These are phyloP conservation scores for Moniliophthora roreri DNA, from an alignment of 1,284 basidiomycete genomes.

Conservation along the genomic window DNA sequence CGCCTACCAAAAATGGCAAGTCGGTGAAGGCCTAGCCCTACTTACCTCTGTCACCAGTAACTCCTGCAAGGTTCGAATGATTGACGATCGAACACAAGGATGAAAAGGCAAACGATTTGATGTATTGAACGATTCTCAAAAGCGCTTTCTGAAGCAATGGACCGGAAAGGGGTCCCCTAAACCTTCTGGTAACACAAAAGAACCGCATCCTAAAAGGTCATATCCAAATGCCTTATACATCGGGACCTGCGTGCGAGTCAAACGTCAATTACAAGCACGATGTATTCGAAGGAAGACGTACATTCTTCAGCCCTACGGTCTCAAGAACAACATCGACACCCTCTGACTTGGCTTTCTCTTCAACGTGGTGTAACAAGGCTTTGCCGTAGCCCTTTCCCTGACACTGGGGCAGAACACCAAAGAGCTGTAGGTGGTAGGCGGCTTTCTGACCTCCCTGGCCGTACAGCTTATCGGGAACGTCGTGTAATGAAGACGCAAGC, in stretches of 20 bases:
- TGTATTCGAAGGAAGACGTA: background rate
- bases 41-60: too few species aligned
- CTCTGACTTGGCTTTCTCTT: conserved; percentile 1
- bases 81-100: too few species aligned
- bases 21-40: too few species aligned
- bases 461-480: background rate
- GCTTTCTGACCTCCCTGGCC: background rate
- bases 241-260: background rate
- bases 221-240: background rate
- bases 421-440: background rate
- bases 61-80: too few species aligned
- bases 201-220: background rate
- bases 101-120: too few species aligned
- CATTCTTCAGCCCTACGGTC: background rate
- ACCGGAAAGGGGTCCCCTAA: too few species aligned
- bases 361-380: background rate
- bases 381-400: background rate
- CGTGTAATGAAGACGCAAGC: background rate
- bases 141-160: too few species aligned
- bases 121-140: too few species aligned
- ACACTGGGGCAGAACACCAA: background rate
- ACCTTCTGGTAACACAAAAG: too few species aligned
- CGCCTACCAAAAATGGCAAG: too few species aligned
- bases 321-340: background rate
- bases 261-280: background rate